Evolutionary conservation across 78 protist species (phyloP).

Genomic region (Dictyostelium intermedium): DNA sequence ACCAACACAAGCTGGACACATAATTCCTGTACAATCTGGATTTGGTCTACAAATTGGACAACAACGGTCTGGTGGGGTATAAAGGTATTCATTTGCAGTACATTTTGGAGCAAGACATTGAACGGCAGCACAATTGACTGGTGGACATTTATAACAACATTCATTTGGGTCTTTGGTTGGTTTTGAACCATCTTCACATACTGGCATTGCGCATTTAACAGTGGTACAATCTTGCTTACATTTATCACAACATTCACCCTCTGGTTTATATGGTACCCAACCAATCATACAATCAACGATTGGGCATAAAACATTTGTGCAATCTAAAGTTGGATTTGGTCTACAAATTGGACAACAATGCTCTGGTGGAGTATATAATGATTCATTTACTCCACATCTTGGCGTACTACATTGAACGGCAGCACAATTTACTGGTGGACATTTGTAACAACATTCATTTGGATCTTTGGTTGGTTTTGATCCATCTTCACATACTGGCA

Average conservation of each 20-base stretch:
- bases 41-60: slow-evolving; percentile 3
- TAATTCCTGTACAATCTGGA: background rate
- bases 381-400: background rate
- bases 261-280: no score
- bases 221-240: no score
- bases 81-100: background rate
- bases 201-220: no score
- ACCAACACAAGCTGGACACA: background rate
- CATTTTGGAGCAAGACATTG: background rate
- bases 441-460: background rate
- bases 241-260: no score
- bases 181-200: background rate
- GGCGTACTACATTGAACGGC: background rate
- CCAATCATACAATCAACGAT: no score
- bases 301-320: background rate
- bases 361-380: background rate
- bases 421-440: background rate
- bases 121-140: background rate
- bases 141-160: background rate
- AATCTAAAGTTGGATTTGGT: slow-evolving; percentile 8
- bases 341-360: background rate
- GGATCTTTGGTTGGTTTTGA: background rate
- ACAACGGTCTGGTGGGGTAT: background rate
- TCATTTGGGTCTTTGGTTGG: background rate
- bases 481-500: background rate